Evolutionary conservation across 202 grass and related monocot species (phyloP).

Genomic region (Schoenoplectus tabernaemontani): DNA sequence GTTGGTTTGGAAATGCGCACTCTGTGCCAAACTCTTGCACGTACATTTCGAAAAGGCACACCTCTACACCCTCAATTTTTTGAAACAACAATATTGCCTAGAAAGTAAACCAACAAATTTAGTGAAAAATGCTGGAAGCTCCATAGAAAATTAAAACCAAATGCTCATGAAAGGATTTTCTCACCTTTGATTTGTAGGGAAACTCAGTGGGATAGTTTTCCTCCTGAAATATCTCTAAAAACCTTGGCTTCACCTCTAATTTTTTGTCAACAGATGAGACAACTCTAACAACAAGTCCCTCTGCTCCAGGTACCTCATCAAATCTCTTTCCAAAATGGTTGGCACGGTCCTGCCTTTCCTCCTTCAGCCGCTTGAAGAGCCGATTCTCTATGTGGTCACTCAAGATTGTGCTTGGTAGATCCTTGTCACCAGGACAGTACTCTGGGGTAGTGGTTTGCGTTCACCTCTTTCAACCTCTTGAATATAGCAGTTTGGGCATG

Average conservation of each 20-base stretch:
- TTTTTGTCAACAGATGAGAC: slow-evolving; percentile 97
- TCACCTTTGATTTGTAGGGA: slow-evolving; percentile 90
- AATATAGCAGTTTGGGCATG: slow-evolving; percentile 78
- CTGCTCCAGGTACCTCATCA: slow-evolving; percentile 80
- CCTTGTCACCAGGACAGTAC: slow-evolving; percentile 93
- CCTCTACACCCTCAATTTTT: slow-evolving; percentile 98
- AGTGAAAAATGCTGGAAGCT: too few relatives aligned
- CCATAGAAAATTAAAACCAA: too few relatives aligned
- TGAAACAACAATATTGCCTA: slow-evolving; percentile 68
- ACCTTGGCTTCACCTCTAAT: slow-evolving; percentile 82
- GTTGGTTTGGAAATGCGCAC: slow-evolving; percentile 65
- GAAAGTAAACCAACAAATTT: not conserved
- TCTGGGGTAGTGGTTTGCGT: slow-evolving; percentile 74
- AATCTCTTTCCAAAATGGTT: slow-evolving; percentile 37
- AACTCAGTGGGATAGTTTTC: slow-evolving; percentile 90
- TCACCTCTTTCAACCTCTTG: slow-evolving; percentile 67
- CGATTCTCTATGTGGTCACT: slow-evolving; percentile 91
- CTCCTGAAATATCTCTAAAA: slow-evolving; percentile 85
- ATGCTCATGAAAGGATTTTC: not conserved
- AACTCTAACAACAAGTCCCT: slow-evolving; percentile 95
- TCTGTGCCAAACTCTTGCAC: slow-evolving; percentile 97
- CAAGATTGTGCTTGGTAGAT: slow-evolving; percentile 75
- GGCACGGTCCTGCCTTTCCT: slow-evolving; percentile 63
- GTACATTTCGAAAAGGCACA: slow-evolving; percentile 95
- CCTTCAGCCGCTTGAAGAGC: slow-evolving; percentile 64